These are phyloP conservation scores for Berkeleyomyces rouxiae DNA, from an alignment of 2,329 filamentous ascomycete genomes.

Conservation along the genomic window DNA sequence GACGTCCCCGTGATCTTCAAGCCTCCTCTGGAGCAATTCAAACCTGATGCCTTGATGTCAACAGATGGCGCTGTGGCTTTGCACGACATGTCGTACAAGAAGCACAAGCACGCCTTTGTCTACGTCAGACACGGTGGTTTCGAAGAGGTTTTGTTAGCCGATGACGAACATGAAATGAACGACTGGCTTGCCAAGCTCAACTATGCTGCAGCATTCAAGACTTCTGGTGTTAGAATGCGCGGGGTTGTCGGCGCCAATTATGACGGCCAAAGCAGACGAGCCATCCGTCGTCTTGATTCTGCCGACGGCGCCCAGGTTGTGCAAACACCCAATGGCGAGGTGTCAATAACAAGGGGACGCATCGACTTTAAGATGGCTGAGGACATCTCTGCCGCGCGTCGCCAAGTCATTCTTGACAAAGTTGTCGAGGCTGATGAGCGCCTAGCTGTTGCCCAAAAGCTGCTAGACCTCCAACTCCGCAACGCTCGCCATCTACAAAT, in stretches of 20 bases:
- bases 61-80: slow-evolving; percentile 85
- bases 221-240: slow-evolving; percentile 77
- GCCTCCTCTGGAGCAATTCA: slow-evolving; percentile 79
- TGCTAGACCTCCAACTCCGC: slow-evolving; percentile 66
- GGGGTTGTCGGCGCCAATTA: slow-evolving; percentile 74
- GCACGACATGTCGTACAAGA: slow-evolving; percentile 72
- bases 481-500: slow-evolving; percentile 85
- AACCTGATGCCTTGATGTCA: slow-evolving; percentile 83
- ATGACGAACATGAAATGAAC: slow-evolving; percentile 81
- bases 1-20: slow-evolving; percentile 73
- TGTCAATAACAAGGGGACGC: slow-evolving; percentile 53
- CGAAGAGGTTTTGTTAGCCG: slow-evolving; percentile 81
- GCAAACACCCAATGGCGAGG: slow-evolving; percentile 55
- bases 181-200: slow-evolving; percentile 95
- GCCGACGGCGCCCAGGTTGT: slow-evolving; percentile 43
- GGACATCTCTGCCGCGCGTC: slow-evolving; percentile 68
- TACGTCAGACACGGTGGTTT: slow-evolving; percentile 75
- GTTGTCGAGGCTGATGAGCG: slow-evolving; percentile 72
- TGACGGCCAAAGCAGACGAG: slow-evolving; percentile 61
- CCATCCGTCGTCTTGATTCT: slow-evolving; percentile 52
- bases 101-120: slow-evolving; percentile 88
- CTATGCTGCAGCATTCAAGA: slow-evolving; percentile 86
- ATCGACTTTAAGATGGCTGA: slow-evolving; percentile 71
- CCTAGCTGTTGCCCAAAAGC: slow-evolving; percentile 53
- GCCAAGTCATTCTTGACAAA: slow-evolving; percentile 67